Base-by-base conservation (phyloP, 805 yeast genomes). In the Saccharomycopsis olivae region DNA sequence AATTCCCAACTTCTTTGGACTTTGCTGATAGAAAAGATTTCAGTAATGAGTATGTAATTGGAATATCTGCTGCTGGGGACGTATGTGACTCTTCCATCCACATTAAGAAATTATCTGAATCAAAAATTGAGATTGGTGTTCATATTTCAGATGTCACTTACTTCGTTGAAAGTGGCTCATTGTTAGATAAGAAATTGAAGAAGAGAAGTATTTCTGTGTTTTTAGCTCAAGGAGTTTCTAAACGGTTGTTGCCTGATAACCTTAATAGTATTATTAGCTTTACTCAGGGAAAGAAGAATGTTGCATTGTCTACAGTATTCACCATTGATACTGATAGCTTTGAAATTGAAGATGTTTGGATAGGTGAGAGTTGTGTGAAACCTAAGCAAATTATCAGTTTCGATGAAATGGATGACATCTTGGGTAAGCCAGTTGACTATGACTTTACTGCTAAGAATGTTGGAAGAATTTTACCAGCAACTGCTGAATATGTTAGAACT, bases 131-230 rank as follows among this genome's bases (percentile, higher is more conserved):
- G 54, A 61, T 92, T 30, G 95, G 95, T 30, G 77, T 88, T 54
- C 97, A 92, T 57, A 73, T 82, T 34, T 68, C 82, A 24, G 98
- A 92, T 61, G 76, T 81, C 3, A 67, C 94, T 3, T 75, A 75
- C 33, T 84, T 66, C 50, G 60, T 89, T 38, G 75, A 71, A 49
- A 79, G 75, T 30, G 89, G 87, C 13, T 75, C 94, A 0, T 61
- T 75, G 8, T 63, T 89, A 46, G 98, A 92, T 54, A 77, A 88
- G 47, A 87, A 89, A 56, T 82, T 95, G 1, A 83, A 85, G 59
- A 87, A 85, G 62, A 73, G 97, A 56, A 86, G 94, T 1, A 75
- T 89, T 3, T 77, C 95, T 5, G 96, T 89, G 3, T 82, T 78
- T 53, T 69, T 88, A 57, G 92, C 94, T 11, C 95, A 88, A 55